Conservation (phyloP, 441 rosid genomes). For the Hura crepitans region DNA sequence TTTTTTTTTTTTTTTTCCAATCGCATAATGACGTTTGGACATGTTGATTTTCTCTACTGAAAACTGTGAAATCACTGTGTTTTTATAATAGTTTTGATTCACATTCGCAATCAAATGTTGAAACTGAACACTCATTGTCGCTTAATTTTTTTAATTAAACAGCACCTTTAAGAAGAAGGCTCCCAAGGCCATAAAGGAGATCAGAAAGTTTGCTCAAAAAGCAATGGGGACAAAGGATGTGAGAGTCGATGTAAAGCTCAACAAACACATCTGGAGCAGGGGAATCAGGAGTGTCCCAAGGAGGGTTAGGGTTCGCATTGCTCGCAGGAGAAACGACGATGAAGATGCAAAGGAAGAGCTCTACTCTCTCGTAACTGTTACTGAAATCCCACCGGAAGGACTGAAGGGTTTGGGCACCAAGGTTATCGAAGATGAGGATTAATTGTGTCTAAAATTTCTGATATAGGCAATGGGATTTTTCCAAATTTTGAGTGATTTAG, state of each 20-base stretch:
- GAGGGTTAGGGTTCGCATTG: conserved; percentile 80
- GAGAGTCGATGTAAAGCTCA: conserved; percentile 85
- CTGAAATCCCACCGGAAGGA: conserved; percentile 80
- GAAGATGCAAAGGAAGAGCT: conserved; percentile 97
- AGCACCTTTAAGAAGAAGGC: conserved; percentile 99
- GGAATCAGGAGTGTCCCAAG: conserved; percentile 87
- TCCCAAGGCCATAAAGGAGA: conserved; percentile 91
- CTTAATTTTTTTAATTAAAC: conserved; percentile 17
- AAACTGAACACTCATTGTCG: not conserved
- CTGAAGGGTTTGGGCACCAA: conserved; percentile 69
- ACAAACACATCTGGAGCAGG: conserved; percentile 91
- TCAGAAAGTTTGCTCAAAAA: conserved; percentile 75
- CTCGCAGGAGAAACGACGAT: conserved; percentile 83
- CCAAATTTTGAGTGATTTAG: conserved; percentile 13
- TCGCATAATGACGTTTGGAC: not conserved
- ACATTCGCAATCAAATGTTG: not conserved
- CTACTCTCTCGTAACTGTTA: conserved; percentile 77
- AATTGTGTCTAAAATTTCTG: conserved; percentile 12
- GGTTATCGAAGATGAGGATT: conserved; percentile 77
- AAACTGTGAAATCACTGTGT: too few relatives aligned
- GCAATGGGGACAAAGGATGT: conserved; percentile 93
- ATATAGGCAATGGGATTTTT: conserved; percentile 10
- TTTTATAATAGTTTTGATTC: not conserved
- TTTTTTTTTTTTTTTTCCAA: not conserved
- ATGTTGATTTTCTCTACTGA: not conserved